phyloP scores from a whole-genome alignment of 2,329 filamentous ascomycete genomes.

The Fusarium pilosicola region DNA sequence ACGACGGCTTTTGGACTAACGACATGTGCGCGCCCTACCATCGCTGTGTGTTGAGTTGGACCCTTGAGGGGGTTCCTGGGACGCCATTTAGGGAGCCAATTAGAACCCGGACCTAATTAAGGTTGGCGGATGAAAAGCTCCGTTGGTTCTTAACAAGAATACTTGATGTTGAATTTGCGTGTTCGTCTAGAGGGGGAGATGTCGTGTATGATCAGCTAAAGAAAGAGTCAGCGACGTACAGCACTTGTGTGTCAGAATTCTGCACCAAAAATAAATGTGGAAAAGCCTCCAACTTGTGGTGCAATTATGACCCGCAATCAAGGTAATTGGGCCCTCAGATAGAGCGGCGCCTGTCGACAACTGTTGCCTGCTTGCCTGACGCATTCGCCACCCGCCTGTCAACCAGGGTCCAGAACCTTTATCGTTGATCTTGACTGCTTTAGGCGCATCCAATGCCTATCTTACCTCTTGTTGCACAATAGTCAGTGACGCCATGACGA shows the following conservation, averaged over 20 bases:
- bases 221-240: conserved; percentile 1
- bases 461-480: conserved; percentile 24
- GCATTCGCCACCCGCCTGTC: conserved; percentile 39
- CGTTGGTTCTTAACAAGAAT: conserved; percentile 28
- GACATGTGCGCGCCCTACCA: conserved; percentile 32
- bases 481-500: conserved; percentile 41
- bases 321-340: conserved; percentile 28
- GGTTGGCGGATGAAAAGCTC: conserved; percentile 38
- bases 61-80: conserved; percentile 33
- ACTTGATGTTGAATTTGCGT: conserved; percentile 4
- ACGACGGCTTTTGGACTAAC: conserved; percentile 31
- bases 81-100: conserved; percentile 27
- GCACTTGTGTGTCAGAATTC: conserved; percentile 1
- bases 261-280: conserved; percentile 22
- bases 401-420: conserved; percentile 37
- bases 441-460: conserved; percentile 22
- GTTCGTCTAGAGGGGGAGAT: neutral
- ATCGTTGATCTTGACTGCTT: conserved; percentile 37
- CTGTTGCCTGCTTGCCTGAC: conserved; percentile 23
- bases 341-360: conserved; percentile 4
- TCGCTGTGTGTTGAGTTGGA: conserved; percentile 28
- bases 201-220: neutral
- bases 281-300: conserved; percentile 27
- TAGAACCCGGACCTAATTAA: conserved; percentile 2
- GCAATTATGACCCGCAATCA: conserved; percentile 25